Base-by-base conservation (phyloP, 768 basidiomycete genomes). In the Kwoniella bestiolae region DNA sequence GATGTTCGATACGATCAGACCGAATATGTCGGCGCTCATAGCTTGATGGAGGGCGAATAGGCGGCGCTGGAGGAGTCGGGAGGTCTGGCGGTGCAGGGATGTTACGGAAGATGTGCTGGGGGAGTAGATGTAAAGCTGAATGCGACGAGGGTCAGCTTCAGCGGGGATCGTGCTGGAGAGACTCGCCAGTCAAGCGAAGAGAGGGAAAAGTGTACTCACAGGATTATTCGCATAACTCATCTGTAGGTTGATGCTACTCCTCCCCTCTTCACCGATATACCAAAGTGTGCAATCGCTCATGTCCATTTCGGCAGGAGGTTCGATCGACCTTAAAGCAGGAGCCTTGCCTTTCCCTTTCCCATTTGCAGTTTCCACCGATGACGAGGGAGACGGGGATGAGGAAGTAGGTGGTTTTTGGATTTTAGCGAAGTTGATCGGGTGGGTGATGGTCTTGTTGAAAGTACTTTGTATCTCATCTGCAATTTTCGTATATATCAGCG, bases 1-100 rank as follows among this genome's bases (percentile, higher is more conserved):
- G 14, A 98, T 86, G 1, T 94, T 96, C 11, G 94, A 94, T 1
- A 98, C 90, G 3, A 98, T 87, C 49, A 98, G 93, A 0, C 94
- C 96, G 68, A 96, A 91, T 0, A 97, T 91, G 71, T 97, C 94
- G 0, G 94, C 90, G 69, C 94, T 90, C 47, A 91, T 86, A 2
- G 95, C 93, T 71, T 88, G 89, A 77, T 95, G 94, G 4, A 98
- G 86, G 0, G 86, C 83, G 2, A 88, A 90, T 67, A 97, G 96
- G 14, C 96, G 87, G 0, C 91, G 87, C 90, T 94, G 94, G 14
- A 97, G 86, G 4, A 96, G 82, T 56, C 84, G 87, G 71, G 95
- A 95, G 3, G 92, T 90, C 26, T 85, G 84, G 0, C 80, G 80
- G 0, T 90, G 91, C 68, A 91, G 88, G 16, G 89, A 76, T 11